A percentile compares a stretch with the other conserved stretches of the same genome.
Conservation (phyloP, 2,329 filamentous ascomycete genomes). For the Ambrosiella xylebori region DNA sequence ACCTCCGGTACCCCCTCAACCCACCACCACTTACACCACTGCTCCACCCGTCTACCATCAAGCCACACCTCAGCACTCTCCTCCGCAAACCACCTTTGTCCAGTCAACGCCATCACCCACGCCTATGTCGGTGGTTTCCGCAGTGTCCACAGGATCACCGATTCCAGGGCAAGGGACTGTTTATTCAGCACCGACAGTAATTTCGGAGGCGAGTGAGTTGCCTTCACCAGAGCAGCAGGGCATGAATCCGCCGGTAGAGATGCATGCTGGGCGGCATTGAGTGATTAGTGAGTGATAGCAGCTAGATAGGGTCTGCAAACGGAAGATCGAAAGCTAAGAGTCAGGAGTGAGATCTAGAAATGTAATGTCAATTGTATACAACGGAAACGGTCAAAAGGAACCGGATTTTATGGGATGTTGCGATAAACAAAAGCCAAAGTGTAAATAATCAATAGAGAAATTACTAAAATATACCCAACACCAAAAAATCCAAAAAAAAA, state of each 20-base stretch:
- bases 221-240: conserved; percentile 24
- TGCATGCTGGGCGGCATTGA: background rate
- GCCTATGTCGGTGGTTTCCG: background rate
- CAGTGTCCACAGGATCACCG: background rate
- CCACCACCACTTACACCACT: background rate
- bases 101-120: background rate
- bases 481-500: background rate
- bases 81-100: background rate
- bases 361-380: no score
- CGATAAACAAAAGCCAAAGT: background rate
- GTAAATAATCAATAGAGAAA: background rate
- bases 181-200: conserved; percentile 1
- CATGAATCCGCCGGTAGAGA: conserved; percentile 8
- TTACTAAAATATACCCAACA: background rate
- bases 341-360: no score
- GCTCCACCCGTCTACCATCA: background rate
- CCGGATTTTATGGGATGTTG: no score
- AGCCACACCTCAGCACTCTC: background rate
- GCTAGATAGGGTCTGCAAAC: background rate
- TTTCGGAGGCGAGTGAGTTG: conserved; percentile 63
- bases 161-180: background rate
- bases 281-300: background rate
- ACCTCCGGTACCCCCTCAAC: background rate
- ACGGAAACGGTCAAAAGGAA: no score
- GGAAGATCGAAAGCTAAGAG: no score